These are phyloP conservation scores for Toxoplasma gondii DNA, from an alignment of 169 alveolate species.

Conservation along the genomic window DNA sequence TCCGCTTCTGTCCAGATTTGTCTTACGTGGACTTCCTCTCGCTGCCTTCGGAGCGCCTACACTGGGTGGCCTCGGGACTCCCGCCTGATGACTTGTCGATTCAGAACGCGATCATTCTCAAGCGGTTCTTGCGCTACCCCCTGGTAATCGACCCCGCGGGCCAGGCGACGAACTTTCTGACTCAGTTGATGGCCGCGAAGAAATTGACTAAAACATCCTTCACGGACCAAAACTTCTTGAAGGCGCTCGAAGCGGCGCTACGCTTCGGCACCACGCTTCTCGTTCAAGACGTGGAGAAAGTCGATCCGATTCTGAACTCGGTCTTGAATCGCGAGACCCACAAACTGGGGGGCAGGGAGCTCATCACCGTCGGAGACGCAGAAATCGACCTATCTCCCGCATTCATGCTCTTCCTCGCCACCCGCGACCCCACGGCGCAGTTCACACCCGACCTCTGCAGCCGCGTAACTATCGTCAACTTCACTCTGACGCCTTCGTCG, in stretches of 20 bases:
- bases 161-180: constrained; percentile 85
- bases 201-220: constrained; percentile 89
- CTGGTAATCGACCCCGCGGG: constrained; percentile 97
- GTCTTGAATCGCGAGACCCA: constrained; percentile 96
- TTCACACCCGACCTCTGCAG: constrained; percentile 98
- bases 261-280: constrained; percentile 96
- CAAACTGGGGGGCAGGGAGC: constrained; percentile 94
- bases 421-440: constrained; percentile 94
- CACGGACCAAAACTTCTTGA: constrained; percentile 88
- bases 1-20: constrained; percentile 82
- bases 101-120: constrained; percentile 95
- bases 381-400: constrained; percentile 96
- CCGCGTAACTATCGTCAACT: constrained; percentile 96
- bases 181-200: constrained; percentile 84
- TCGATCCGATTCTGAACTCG: constrained; percentile 91
- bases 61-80: constrained; percentile 90
- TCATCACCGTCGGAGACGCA: constrained; percentile 96
- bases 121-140: constrained; percentile 91
- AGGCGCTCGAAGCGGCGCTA: constrained; percentile 92
- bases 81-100: constrained; percentile 97
- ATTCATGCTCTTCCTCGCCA: constrained; percentile 94
- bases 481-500: constrained; percentile 96
- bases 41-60: constrained; percentile 93
- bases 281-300: constrained; percentile 94
- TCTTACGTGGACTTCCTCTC: constrained; percentile 94